Base-by-base conservation (phyloP, 805 yeast genomes). In the Grigorovia transvaalensis region DNA sequence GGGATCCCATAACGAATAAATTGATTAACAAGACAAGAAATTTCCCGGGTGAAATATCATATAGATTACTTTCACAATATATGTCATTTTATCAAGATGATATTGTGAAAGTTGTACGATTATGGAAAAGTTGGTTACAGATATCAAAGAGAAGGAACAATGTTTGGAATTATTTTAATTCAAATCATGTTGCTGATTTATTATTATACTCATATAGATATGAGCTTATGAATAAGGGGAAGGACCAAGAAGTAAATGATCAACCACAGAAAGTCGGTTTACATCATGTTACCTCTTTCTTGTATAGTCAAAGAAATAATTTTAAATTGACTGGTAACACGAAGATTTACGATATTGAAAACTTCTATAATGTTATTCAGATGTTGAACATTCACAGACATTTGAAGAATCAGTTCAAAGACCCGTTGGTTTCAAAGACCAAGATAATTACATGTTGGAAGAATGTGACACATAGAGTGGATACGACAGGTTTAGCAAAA, bases 1-100 rank as follows among this genome's bases (percentile, higher is more conserved):
- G 70, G 60, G 73, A 73, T 54, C 67, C 68, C 6, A 61, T 54
- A 1, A 64, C 69, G 0, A 64, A 65, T 46, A 53, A 58, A 23
- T 68, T 69, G 49, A 52, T 71, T 15, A 59, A 60, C 6, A 19
- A 45, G 17, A 35, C 30, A 9, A 45, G 40, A n/a, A 33, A 33
- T 7, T 8, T 35, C 4, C 74, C 76, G 20, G 56, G 65, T 19
- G 55, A 52, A 0, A 65, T 69, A 13, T 58, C 70, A 7, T 59
- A 56, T 23, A 44, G 49, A 19, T 61, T 62, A 4, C 52, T 71
- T 8, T 55, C 52, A 7, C 57, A 62, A 15, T 57, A 65, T 44
- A 60, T 71, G 40, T 11, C 11, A 5, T 33, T 11, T 33, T 13
- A 33, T 33, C 4, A 33, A 13, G 38, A 33, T 33, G 50, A 56